These are phyloP conservation scores for Grifola frondosa DNA, from an alignment of 1,284 basidiomycete species.

Conservation along the genomic window DNA sequence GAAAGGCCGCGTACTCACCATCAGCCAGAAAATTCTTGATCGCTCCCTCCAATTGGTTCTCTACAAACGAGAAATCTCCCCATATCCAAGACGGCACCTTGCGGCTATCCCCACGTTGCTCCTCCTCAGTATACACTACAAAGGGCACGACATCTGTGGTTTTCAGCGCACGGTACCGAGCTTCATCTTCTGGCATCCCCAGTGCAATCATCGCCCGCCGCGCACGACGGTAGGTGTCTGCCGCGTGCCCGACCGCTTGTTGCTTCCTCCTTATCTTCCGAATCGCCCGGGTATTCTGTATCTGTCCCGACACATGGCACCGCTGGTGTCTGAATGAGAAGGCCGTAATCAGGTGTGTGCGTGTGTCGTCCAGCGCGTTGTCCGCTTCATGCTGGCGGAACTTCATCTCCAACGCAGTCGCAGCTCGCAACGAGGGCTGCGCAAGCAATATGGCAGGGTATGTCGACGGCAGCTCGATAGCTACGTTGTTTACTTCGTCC, in stretches of 20 bases:
- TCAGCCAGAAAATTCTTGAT: constrained; percentile 1
- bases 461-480: no score
- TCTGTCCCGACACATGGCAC: no score
- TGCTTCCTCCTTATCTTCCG: background rate
- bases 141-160: constrained; percentile 1
- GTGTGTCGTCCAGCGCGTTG: constrained; percentile 4
- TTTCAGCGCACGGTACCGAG: background rate
- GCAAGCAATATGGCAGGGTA: no score
- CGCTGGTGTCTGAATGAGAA: no score
- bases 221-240: background rate
- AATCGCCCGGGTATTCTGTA: background rate
- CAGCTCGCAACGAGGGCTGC: no score
- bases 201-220: background rate
- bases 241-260: background rate
- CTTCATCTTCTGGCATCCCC: background rate
- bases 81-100: constrained; percentile 11
- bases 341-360: constrained; percentile 5
- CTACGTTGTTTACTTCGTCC: no score
- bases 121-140: background rate
- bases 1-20: constrained; percentile 2
- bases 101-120: background rate
- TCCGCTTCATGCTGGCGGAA: constrained; percentile 2
- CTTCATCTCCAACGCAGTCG: background rate
- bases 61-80: constrained; percentile 5
- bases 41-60: background rate